phyloP scores from a whole-genome alignment of 2,329 filamentous ascomycete species.

The Huntiella decipiens region DNA sequence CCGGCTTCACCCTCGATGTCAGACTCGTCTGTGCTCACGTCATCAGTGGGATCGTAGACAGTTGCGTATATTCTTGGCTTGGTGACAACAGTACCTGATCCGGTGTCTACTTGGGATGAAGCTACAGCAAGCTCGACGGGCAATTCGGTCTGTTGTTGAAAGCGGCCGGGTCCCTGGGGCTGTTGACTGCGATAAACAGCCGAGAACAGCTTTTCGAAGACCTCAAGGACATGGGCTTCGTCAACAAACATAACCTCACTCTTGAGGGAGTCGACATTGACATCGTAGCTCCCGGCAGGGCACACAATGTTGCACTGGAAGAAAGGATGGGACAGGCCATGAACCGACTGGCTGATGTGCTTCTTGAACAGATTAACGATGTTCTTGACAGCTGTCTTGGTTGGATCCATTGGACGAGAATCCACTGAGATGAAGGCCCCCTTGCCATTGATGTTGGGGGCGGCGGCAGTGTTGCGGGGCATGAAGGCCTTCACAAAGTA shows the following conservation, averaged over 20 bases:
- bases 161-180: too few species aligned
- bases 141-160: too few species aligned
- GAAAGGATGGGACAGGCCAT: constrained; percentile 31
- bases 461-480: constrained; percentile 29
- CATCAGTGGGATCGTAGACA: too few species aligned
- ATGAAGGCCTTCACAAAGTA: constrained; percentile 35
- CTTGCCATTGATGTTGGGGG: constrained; percentile 23
- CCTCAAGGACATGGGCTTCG: constrained; percentile 24
- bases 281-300: constrained; percentile 44
- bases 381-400: constrained; percentile 39
- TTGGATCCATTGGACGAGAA: constrained; percentile 39
- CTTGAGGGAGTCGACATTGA: constrained; percentile 53
- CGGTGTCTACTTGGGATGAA: too few species aligned
- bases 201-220: constrained; percentile 27
- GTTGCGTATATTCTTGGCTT: too few species aligned
- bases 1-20: too few species aligned
- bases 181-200: constrained; percentile 19
- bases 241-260: constrained; percentile 51
- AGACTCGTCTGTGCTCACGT: too few species aligned
- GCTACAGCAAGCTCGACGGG: too few species aligned
- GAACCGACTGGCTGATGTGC: constrained; percentile 22
- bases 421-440: constrained; percentile 50
- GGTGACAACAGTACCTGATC: too few species aligned
- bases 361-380: constrained; percentile 34
- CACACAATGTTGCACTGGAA: constrained; percentile 45